Evolutionary conservation across 2,329 filamentous ascomycete species (phyloP).

Genomic region (Harringtonia lauricola): DNA sequence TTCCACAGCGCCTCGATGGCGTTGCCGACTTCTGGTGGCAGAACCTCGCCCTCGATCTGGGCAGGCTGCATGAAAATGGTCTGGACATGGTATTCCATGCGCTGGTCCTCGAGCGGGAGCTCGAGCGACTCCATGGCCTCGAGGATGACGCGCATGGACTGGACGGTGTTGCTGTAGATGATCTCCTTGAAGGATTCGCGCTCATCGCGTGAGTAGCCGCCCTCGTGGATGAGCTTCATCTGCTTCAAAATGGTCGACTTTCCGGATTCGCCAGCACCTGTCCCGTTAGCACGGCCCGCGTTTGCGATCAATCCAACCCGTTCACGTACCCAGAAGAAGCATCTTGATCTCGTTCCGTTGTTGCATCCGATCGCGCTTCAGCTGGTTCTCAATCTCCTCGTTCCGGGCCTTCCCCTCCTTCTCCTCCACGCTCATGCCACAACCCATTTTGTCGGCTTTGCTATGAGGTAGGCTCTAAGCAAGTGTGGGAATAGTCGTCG

Average conservation of each 20-base stretch:
- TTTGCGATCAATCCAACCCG: background rate
- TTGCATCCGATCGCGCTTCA: slow-evolving; percentile 97
- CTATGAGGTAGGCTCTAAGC: background rate
- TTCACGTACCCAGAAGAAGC: slow-evolving; percentile 82
- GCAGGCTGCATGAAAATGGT: slow-evolving; percentile 98
- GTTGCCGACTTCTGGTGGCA: slow-evolving; percentile 87
- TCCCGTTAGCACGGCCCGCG: slow-evolving; percentile 13
- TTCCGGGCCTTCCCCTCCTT: slow-evolving; percentile 99
- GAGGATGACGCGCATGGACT: slow-evolving; percentile 59
- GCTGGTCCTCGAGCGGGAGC: slow-evolving; percentile 79
- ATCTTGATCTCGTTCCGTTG: slow-evolving; percentile 99
- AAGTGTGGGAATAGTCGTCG: background rate
- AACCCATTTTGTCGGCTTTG: slow-evolving; percentile 74
- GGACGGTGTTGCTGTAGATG: slow-evolving; percentile 60
- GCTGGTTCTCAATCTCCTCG: slow-evolving; percentile 99
- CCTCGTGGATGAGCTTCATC: slow-evolving; percentile 99
- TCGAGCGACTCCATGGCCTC: slow-evolving; percentile 60
- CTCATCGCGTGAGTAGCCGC: slow-evolving; percentile 90
- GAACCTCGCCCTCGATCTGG: slow-evolving; percentile 89
- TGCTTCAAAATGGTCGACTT: slow-evolving; percentile 93
- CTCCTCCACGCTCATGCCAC: slow-evolving; percentile 98
- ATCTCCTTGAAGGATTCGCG: slow-evolving; percentile 61
- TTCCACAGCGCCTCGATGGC: slow-evolving; percentile 91
- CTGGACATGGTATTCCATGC: slow-evolving; percentile 94
- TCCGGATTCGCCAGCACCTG: slow-evolving; percentile 94